Conservation (phyloP, 2,329 filamentous ascomycete genomes). For the Pestalotiopsis fici region DNA sequence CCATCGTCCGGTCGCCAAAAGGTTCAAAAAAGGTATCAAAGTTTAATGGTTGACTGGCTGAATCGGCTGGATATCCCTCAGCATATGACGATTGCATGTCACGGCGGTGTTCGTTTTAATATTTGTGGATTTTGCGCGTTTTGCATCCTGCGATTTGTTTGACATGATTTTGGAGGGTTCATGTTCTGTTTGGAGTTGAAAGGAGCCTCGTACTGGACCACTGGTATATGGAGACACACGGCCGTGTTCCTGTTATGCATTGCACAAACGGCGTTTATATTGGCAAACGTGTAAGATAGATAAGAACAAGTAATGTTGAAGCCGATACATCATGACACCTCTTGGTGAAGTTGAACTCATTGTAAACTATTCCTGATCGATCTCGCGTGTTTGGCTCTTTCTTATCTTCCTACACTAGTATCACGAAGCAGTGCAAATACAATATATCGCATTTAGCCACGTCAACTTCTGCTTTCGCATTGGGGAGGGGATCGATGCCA, state of each 20-base stretch:
- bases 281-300: neutral
- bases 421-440: too few relatives aligned
- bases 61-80: neutral
- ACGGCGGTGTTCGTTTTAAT: conserved; percentile 2
- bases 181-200: conserved; percentile 5
- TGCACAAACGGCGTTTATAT: neutral
- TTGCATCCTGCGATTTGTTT: neutral
- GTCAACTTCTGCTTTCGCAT: too few relatives aligned
- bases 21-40: conserved; percentile 15
- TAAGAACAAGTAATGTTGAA: neutral
- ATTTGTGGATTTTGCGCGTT: neutral
- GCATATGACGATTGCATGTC: conserved; percentile 7
- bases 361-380: too few relatives aligned
- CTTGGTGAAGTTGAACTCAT: too few relatives aligned
- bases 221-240: neutral
- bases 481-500: too few relatives aligned
- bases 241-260: neutral
- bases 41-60: neutral
- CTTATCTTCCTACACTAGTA: too few relatives aligned
- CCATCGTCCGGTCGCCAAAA: too few relatives aligned
- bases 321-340: too few relatives aligned
- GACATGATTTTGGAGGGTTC: neutral
- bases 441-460: too few relatives aligned
- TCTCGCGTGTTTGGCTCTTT: too few relatives aligned
- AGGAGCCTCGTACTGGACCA: neutral